Conservation (phyloP, 768 basidiomycete genomes). For the Termitomyces sp. region DNA sequence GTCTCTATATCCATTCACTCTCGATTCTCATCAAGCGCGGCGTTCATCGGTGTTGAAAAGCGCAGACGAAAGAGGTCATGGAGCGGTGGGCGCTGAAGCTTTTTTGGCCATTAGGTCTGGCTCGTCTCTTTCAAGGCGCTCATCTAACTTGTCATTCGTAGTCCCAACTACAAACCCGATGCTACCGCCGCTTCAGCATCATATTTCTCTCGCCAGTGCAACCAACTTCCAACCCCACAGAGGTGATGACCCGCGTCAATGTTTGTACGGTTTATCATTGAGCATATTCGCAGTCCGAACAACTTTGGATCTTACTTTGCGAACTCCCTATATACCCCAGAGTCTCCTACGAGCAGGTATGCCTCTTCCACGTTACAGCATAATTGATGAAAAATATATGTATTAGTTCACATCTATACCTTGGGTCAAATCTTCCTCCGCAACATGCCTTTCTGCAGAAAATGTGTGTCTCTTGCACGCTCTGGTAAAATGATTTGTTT, state of each 20-base stretch:
- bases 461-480: conserved; percentile 6
- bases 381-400: background rate
- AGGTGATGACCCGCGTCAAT: conserved; percentile 6
- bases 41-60: conserved; percentile 5
- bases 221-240: conserved; percentile 33
- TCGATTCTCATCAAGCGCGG: conserved; percentile 2
- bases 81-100: background rate
- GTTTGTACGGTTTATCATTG: background rate
- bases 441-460: conserved; percentile 13
- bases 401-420: conserved; percentile 5
- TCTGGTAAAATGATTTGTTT: background rate
- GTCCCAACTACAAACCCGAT: conserved; percentile 12
- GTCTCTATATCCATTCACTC: background rate
- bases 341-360: conserved; percentile 23
- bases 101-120: conserved; percentile 11
- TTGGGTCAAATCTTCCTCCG: conserved; percentile 7
- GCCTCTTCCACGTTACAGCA: conserved; percentile 2
- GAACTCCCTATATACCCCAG: conserved; percentile 17
- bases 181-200: conserved; percentile 10
- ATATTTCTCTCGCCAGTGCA: conserved; percentile 21
- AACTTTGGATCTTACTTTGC: conserved; percentile 23
- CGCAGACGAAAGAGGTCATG: conserved; percentile 7
- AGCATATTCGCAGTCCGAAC: conserved; percentile 19
- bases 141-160: conserved; percentile 5
- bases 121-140: background rate